Conservation (phyloP, 225 moss, liverwort and hornwort genomes). For the Antitrichia curtipendula region DNA sequence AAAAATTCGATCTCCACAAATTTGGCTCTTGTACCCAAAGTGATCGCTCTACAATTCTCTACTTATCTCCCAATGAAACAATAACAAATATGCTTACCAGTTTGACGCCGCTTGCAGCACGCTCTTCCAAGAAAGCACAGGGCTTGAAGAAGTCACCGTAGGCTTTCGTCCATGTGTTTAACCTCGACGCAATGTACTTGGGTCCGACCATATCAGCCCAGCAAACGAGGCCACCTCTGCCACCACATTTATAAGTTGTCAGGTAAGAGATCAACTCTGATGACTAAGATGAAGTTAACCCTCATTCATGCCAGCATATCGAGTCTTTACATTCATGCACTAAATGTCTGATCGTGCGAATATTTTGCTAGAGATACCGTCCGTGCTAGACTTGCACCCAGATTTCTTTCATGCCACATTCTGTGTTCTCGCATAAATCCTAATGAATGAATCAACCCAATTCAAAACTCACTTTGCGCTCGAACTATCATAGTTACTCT, state of each 20-base stretch:
- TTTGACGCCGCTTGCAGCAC: conserved; percentile 68
- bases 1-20: not conserved
- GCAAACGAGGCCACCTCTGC: conserved; percentile 83
- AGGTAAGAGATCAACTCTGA: not conserved
- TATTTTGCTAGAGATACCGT: not conserved
- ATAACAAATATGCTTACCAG: conserved; percentile 35
- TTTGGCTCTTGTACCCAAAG: not conserved
- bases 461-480: not conserved
- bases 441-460: not conserved
- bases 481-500: no score
- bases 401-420: not conserved
- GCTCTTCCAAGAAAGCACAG: conserved; percentile 71
- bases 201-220: conserved; percentile 90
- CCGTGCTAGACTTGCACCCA: not conserved
- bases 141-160: conserved; percentile 83
- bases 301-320: not conserved
- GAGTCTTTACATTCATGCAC: not conserved
- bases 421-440: not conserved
- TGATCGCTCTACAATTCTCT: not conserved
- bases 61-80: not conserved
- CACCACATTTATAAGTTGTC: not conserved
- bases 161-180: conserved; percentile 53
- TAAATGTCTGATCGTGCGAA: not conserved
- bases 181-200: conserved; percentile 69
- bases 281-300: not conserved